A percentile compares a stretch with the other conserved stretches of the same genome.
These are phyloP conservation scores for Colletotrichum ledebouriae DNA, from an alignment of 2,329 filamentous ascomycete species.

Conservation along the genomic window DNA sequence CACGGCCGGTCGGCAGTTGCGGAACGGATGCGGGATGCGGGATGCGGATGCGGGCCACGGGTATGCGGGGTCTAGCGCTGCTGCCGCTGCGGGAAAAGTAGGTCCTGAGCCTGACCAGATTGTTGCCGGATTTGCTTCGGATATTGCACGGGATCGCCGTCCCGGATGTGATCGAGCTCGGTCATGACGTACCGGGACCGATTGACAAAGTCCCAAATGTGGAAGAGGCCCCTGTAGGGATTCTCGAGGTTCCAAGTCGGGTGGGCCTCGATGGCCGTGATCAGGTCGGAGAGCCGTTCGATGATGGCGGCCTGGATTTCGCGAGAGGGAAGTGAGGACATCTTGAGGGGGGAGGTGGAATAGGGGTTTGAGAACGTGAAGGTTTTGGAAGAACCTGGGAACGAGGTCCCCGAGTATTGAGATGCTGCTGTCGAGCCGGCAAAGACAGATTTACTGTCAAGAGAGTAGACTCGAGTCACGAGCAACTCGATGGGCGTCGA, in stretches of 20 bases:
- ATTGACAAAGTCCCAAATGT: conserved; percentile 58
- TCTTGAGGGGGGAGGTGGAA: not conserved
- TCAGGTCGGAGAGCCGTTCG: conserved; percentile 47
- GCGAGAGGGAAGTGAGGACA: conserved; percentile 45
- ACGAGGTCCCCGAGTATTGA: not conserved
- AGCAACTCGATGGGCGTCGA: not conserved
- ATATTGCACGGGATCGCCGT: conserved; percentile 50
- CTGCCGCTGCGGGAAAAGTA: not conserved
- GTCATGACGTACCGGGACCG: conserved; percentile 57
- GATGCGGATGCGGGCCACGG: not conserved
- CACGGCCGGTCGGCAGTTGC: not conserved
- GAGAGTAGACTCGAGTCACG: not conserved
- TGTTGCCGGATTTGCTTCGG: conserved; percentile 53
- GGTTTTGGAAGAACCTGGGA: not conserved
- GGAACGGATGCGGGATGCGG: not conserved
- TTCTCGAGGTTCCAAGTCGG: conserved; percentile 47
- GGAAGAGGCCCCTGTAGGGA: conserved; percentile 51
- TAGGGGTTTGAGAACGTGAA: not conserved
- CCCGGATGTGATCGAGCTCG: conserved; percentile 56
- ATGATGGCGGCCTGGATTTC: conserved; percentile 47
- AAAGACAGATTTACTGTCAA: not conserved
- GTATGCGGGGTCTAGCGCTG: not conserved
- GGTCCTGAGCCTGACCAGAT: conserved; percentile 48
- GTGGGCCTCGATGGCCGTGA: conserved; percentile 49
- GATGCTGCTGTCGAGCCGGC: not conserved